phyloP scores from a whole-genome alignment of 805 yeast genomes.

The Candida endomychidarum region DNA sequence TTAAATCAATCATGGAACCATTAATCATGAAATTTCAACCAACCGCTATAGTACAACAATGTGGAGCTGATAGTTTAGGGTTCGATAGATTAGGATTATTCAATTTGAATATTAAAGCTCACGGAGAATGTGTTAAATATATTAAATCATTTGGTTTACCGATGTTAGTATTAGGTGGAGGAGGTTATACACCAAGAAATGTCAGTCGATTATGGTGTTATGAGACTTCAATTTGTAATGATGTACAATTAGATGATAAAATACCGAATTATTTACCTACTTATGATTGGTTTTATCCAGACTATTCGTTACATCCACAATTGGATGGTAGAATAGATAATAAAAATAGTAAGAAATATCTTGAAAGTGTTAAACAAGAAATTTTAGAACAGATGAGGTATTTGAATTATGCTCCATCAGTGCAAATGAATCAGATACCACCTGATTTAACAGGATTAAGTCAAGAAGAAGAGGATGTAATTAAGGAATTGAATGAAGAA shows the following conservation, averaged over 20 bases:
- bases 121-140: conserved; percentile 91
- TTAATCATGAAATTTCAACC: conserved; percentile 90
- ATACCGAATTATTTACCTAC: conserved; percentile 73
- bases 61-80: conserved; percentile 96
- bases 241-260: conserved; percentile 46
- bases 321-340: conserved; percentile 66
- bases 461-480: conserved; percentile 41
- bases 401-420: conserved; percentile 91
- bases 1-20: conserved; percentile 87
- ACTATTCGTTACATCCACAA: conserved; percentile 81
- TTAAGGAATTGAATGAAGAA: conserved; percentile 39
- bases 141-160: conserved; percentile 89
- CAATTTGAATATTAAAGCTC: conserved; percentile 87
- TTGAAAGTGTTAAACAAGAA: conserved; percentile 75
- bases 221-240: conserved; percentile 81
- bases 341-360: conserved; percentile 76
- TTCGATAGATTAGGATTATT: conserved; percentile 94
- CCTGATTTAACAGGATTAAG: conserved; percentile 54
- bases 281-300: conserved; percentile 85
- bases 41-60: conserved; percentile 89
- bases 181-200: conserved; percentile 96
- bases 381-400: conserved; percentile 78
- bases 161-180: conserved; percentile 91
- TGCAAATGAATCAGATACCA: conserved; percentile 86
- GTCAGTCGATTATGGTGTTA: conserved; percentile 95